Evolutionary conservation across 257 asterid species (phyloP), one percentile per base, ranked within the genome.

Genomic region (Capsicum rhomboideum): DNA sequence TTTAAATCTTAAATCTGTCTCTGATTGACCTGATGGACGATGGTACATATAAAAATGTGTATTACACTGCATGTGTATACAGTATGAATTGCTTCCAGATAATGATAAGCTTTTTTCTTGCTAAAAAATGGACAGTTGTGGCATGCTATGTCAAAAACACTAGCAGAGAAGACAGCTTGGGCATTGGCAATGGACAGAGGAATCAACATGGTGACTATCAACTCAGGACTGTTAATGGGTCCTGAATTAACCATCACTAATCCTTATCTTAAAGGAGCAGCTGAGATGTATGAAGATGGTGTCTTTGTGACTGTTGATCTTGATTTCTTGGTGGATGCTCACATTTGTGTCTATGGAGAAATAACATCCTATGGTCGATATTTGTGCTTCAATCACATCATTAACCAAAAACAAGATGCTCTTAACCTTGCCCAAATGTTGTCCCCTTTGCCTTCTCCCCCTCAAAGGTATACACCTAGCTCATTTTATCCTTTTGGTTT

Each of bases 141-240:
- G 99, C 94, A 94, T 74, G 98, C 92, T 9, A 55, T 93, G 72
- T 91, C 98, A 2, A 96, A 96, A 87, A 93, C 99, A 1, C 31
- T 92, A 37, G 95, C 98, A 0, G 98, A 96, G 92, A 96, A 92
- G 89, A 90, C 95, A 21, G 98, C 98, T 0, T 93, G 98, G 97
- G 98, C 97, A 4, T 78, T 96, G 85, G 98, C 98, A 6, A 96
- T 94, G 98, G 99, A 94, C 88, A 89, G 98, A 87, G 98, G 86
- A 37, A 92, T 96, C 31, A 92, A 89, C 89, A 92, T 94, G 98
- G 96, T 93, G 6, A 88, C 95, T 1, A 89, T 96, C 1, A 96
- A 96, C 17, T 94, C 91, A 0, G 98, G 98, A 29, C 80, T 96
- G 9, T 40, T 94, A 13, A 84, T 93, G 95, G 85, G 85, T 83